Conservation (phyloP, 495 filamentous ascomycete species). For the Penicillium coprophilum region DNA sequence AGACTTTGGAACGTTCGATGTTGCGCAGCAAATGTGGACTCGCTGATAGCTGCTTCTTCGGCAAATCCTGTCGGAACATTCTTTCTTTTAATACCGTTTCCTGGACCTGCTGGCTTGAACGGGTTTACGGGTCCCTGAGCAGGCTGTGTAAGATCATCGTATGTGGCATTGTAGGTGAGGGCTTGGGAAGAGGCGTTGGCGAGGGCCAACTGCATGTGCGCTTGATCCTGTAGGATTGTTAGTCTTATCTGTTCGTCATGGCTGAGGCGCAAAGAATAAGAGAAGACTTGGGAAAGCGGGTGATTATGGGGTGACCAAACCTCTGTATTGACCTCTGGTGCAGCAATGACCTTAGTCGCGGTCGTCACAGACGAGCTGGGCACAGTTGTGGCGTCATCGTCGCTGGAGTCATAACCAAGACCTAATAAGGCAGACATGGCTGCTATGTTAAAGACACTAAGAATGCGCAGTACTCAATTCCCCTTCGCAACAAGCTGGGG, state of each 20-base stretch:
- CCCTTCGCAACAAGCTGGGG: slow-evolving; percentile 9
- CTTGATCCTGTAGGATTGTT: slow-evolving; percentile 52
- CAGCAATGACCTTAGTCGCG: slow-evolving; percentile 49
- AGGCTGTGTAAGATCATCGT: slow-evolving; percentile 70
- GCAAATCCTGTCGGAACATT: slow-evolving; percentile 90
- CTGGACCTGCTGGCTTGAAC: slow-evolving; percentile 61
- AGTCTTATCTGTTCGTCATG: slow-evolving; percentile 28
- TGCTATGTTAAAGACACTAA: slow-evolving; percentile 2
- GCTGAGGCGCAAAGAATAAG: background rate
- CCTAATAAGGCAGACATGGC: slow-evolving; percentile 53
- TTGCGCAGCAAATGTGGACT: slow-evolving; percentile 80
- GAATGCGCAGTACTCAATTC: slow-evolving; percentile 8
- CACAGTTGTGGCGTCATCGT: slow-evolving; percentile 42
- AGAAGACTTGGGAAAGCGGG: background rate
- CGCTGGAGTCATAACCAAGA: slow-evolving; percentile 53
- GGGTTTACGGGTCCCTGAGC: slow-evolving; percentile 75
- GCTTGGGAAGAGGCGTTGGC: slow-evolving; percentile 54
- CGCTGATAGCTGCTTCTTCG: slow-evolving; percentile 83
- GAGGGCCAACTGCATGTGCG: slow-evolving; percentile 57
- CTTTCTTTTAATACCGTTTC: slow-evolving; percentile 71
- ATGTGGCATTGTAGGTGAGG: slow-evolving; percentile 62
- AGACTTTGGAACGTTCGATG: slow-evolving; percentile 71
- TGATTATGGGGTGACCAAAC: slow-evolving; percentile 51
- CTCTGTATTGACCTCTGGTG: slow-evolving; percentile 62
- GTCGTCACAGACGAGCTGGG: slow-evolving; percentile 29